A percentile compares a stretch with the other conserved stretches of the same genome.
Conservation (phyloP, 192 early-diverging fungal species). For the Coemansia guatemalensis region DNA sequence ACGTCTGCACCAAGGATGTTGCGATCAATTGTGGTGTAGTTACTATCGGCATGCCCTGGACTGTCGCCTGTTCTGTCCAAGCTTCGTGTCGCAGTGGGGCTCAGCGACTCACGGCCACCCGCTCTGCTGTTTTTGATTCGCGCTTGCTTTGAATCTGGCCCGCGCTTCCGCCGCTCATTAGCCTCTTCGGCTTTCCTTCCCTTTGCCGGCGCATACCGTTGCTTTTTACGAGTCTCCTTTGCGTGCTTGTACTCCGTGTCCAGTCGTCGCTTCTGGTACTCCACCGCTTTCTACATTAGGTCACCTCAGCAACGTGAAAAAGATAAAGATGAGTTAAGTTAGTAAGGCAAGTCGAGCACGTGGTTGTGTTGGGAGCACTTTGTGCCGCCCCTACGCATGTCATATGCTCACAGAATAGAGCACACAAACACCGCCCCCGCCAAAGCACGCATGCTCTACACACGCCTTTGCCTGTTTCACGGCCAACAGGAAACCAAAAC, state of each 20-base stretch:
- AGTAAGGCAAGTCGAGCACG: background rate
- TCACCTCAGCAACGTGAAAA: background rate
- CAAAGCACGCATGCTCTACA: background rate
- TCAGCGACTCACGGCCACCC: constrained; percentile 29
- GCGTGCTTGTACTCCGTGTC: constrained; percentile 31
- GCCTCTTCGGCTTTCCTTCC: constrained; percentile 26
- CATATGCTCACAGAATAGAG: background rate
- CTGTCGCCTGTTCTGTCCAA: constrained; percentile 25
- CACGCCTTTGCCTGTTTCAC: background rate
- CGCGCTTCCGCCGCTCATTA: constrained; percentile 37
- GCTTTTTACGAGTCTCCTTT: constrained; percentile 41
- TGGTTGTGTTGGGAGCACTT: background rate
- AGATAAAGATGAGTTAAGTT: background rate
- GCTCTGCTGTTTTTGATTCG: constrained; percentile 21
- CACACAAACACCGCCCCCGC: background rate
- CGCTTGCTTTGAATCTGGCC: constrained; percentile 23
- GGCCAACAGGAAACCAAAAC: background rate
- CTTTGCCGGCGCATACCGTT: constrained; percentile 30
- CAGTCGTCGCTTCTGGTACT: constrained; percentile 48
- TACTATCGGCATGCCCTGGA: constrained; percentile 10
- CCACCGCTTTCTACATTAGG: constrained; percentile 37
- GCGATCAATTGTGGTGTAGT: constrained; percentile 38
- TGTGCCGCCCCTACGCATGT: background rate
- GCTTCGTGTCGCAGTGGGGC: constrained; percentile 23
- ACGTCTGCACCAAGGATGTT: constrained; percentile 46